Percentiles rank a stretch among this genome's conserved stretches.
phyloP scores from a whole-genome alignment of 306 rosid species.

The Quercus engelmannii region DNA sequence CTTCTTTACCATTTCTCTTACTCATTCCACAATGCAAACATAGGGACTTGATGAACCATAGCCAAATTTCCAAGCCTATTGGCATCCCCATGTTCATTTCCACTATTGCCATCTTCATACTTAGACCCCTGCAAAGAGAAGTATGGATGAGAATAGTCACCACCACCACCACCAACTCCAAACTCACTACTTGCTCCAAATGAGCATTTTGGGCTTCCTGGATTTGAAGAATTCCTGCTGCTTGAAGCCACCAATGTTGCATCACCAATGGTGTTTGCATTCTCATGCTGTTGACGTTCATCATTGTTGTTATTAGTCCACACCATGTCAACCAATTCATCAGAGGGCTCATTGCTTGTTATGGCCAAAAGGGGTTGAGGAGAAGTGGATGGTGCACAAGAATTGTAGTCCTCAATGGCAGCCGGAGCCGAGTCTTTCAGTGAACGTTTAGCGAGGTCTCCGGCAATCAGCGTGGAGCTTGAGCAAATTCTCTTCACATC shows the following conservation, averaged over 20 bases:
- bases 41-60: slow-evolving; percentile 67
- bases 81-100: slow-evolving; percentile 33
- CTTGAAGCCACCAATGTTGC: slow-evolving; percentile 18
- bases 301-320: slow-evolving; percentile 46
- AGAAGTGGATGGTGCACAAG: slow-evolving; percentile 37
- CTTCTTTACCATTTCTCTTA: not conserved
- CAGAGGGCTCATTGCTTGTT: slow-evolving; percentile 42
- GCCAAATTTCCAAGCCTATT: slow-evolving; percentile 48
- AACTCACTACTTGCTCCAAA: slow-evolving; percentile 34
- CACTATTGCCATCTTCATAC: slow-evolving; percentile 57
- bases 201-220: slow-evolving; percentile 44
- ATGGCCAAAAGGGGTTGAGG: slow-evolving; percentile 54
- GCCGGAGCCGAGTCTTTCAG: slow-evolving; percentile 32
- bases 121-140: slow-evolving; percentile 53
- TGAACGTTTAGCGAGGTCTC: slow-evolving; percentile 82
- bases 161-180: slow-evolving; percentile 41
- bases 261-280: slow-evolving; percentile 21
- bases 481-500: slow-evolving; percentile 98
- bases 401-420: slow-evolving; percentile 32
- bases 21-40: slow-evolving; percentile 89
- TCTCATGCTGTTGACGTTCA: slow-evolving; percentile 25
- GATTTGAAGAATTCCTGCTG: slow-evolving; percentile 29
- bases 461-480: slow-evolving; percentile 82
- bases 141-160: slow-evolving; percentile 61
- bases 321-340: slow-evolving; percentile 60